Evolutionary conservation across 192 early-diverging fungal genomes (phyloP).

Genomic region (Mortierella claussenii): DNA sequence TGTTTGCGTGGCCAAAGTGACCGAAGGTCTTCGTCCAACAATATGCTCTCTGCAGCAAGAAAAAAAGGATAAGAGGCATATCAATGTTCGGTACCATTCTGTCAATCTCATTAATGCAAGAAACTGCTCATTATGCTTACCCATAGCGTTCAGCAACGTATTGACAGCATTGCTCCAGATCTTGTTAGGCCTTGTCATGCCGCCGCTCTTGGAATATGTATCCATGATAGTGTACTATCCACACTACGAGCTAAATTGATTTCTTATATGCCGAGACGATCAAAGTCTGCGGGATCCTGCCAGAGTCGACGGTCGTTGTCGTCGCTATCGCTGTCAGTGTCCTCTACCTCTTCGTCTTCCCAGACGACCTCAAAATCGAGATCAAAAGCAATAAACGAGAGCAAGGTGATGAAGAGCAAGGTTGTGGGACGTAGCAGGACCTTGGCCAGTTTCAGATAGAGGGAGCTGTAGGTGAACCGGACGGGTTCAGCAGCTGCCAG

Average conservation of each 20-base stretch:
- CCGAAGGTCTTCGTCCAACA: conserved; percentile 43
- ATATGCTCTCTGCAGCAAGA: conserved; percentile 35
- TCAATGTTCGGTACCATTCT: not conserved
- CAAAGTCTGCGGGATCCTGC: conserved; percentile 17
- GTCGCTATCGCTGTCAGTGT: too few relatives aligned
- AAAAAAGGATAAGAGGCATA: not conserved
- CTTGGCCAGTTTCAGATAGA: conserved; percentile 30
- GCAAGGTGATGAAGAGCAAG: conserved; percentile 18
- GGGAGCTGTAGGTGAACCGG: conserved; percentile 37
- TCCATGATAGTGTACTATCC: too few relatives aligned
- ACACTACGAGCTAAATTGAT: too few relatives aligned
- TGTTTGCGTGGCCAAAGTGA: conserved; percentile 47
- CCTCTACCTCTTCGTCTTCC: conserved; percentile 35
- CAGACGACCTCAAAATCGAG: conserved; percentile 45
- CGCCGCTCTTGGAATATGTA: not conserved
- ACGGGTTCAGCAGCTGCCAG: conserved; percentile 5
- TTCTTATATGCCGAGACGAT: not conserved
- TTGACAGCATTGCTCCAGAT: conserved; percentile 51
- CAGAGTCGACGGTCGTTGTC: conserved; percentile 18
- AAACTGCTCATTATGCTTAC: conserved; percentile 7
- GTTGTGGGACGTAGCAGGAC: conserved; percentile 22
- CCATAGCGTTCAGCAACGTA: conserved; percentile 45
- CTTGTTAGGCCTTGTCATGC: conserved; percentile 13
- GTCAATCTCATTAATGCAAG: not conserved
- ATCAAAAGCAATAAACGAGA: conserved; percentile 36